A percentile compares a stretch with the other conserved stretches of the same genome.
phyloP scores from a whole-genome alignment of 2,329 filamentous ascomycete species.

The Calonectria pteridis region DNA sequence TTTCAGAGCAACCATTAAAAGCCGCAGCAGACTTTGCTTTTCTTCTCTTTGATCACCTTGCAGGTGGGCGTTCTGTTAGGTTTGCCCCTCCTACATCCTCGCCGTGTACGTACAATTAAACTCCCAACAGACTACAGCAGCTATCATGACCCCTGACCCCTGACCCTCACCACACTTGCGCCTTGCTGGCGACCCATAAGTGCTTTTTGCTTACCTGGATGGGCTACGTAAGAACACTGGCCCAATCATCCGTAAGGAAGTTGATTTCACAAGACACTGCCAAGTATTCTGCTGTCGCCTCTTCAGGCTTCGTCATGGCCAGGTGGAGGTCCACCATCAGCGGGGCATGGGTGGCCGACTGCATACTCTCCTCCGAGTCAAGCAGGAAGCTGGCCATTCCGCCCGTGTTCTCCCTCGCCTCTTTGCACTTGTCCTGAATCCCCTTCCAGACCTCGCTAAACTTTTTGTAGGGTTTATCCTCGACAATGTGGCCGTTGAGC shows the following conservation, averaged over 20 bases:
- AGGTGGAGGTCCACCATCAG: slow-evolving; percentile 54
- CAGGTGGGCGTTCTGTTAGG: not conserved
- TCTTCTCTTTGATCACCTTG: not conserved
- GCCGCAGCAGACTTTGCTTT: not conserved
- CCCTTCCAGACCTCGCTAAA: not conserved
- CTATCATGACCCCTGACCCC: not conserved
- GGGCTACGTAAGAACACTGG: slow-evolving; percentile 18
- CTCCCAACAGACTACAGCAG: not conserved
- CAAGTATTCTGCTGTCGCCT: slow-evolving; percentile 50
- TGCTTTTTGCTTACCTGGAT: not conserved
- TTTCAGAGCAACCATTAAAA: not conserved
- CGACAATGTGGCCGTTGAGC: slow-evolving; percentile 39
- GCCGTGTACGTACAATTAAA: not conserved
- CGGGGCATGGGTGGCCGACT: slow-evolving; percentile 45
- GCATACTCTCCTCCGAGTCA: not conserved
- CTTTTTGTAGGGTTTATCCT: too few species aligned
- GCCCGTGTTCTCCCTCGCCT: not conserved
- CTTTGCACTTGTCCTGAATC: not conserved
- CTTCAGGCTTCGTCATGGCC: slow-evolving; percentile 49
- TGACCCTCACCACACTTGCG: too few species aligned
- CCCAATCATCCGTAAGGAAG: slow-evolving; percentile 50
- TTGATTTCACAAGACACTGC: slow-evolving; percentile 50
- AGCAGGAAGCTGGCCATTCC: not conserved
- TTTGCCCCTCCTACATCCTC: not conserved
- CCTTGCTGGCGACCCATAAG: not conserved